Evolutionary conservation across 371 early-diverging fungal genomes (phyloP), one percentile per base, ranked within the genome.

Genomic region (Parasitella parasitica): DNA sequence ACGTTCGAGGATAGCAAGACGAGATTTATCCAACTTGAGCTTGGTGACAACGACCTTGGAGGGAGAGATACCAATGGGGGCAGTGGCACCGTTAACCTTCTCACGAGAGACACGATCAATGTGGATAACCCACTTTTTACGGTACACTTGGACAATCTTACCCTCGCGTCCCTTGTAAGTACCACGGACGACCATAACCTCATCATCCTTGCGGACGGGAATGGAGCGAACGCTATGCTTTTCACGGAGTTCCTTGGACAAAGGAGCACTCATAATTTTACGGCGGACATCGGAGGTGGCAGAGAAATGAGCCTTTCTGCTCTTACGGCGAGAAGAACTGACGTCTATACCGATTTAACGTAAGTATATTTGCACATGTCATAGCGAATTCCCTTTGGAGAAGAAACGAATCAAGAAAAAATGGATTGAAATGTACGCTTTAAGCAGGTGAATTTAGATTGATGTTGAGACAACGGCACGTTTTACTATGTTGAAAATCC

Each of bases 41-140:
- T 92, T 92, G 83, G 93, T 95, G 86, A 98, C 88, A 72, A 93
- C 89, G 61, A 97, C 96, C 85, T 98, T 98, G 83, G 97, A 96
- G 73, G 99, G 96, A 89, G 95, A 93, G 80, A 98, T 87, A 73
- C 95, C 95, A 78, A 97, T 86, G 64, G 89, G 91, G 61, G 93
- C 94, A 71, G 94, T 85, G 70, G 89, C 87, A 80, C 97, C 96
- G 88, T 97, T 98, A 75, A 89, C 91, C 94, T 98, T 98, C 80
- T 98, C 98, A 75, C 90, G 91, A 78, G 82, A 86, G 73, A 98
- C 82, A 75, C 96, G 94, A 77, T 98, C 97, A 69, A 98, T 88
- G 91, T 98, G 94, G 83, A 98, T 97, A 69, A 95, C 91, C 89
- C 89, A 98, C 91, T 96, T 97, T 86, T 94, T 92, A 77, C 99